Base-by-base conservation (phyloP, 106 monocot genomes). In the Ottelia alismoides region DNA sequence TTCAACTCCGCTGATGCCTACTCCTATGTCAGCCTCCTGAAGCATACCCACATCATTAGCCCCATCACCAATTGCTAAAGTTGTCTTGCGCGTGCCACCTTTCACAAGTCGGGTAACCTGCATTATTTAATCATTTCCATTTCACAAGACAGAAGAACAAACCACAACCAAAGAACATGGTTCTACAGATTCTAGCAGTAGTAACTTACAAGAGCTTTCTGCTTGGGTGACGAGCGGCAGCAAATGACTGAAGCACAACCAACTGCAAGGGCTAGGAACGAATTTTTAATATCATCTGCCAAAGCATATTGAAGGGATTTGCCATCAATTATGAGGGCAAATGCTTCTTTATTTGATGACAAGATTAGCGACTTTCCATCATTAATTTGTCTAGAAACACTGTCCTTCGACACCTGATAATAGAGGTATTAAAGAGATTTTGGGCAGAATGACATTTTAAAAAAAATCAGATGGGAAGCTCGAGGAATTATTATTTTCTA, bases 41-140 rank as follows among this genome's bases (percentile, higher is more conserved):
- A 92, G 85, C 92, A 92, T 92, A 26, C 92, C 92, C 22, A 92
- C 92, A 69, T 92, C 92, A 74, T 92, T 92, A 43, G 92, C 92
- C 53, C 92, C 92, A 76, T 92, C 92, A 59, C 92, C 92, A 22
- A 92, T 72, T 56, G 85, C 92, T 43, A 92, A 61, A 35, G 82
- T 86, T 52, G 82, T 85, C 67, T 82, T 78, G 11, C 85, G 76
- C 12, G 73, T 86, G 56, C 92, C 92, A 69, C 73, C 68, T 69
- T 85, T 92, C 21, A 92, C 92, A 20, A 92, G 67, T 20, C 85
- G 61, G 11, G 91, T 92, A 16, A 92, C 91, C 91, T 92, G 28
- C 27, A 64, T 24, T 17, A 22, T 63, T 22, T 14, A 25, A 7
- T 9, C 35, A 52, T 9, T 20, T 16, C 40, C 43, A 57, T 25